Conservation (phyloP, 78 protist genomes). For the Dictyostelium discoideum region DNA sequence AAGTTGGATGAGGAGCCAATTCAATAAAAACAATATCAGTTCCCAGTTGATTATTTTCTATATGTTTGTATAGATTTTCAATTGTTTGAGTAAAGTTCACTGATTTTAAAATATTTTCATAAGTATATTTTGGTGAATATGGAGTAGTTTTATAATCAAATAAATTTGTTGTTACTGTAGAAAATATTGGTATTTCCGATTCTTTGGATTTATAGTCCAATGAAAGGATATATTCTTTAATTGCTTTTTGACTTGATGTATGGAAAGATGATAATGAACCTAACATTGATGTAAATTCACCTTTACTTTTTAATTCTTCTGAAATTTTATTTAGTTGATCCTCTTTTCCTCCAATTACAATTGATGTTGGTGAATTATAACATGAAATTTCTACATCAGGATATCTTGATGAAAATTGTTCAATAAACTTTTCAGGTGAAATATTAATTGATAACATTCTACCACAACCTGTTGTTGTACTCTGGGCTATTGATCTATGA, state of each 20-base stretch:
- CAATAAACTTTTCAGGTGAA: not conserved
- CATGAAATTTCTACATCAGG: conserved; percentile 31
- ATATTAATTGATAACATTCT: conserved; percentile 57
- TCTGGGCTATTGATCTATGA: conserved; percentile 9
- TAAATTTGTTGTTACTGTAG: not conserved
- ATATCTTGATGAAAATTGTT: not conserved
- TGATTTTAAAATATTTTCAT: conserved; percentile 7
- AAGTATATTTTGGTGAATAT: not conserved
- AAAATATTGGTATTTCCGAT: not conserved
- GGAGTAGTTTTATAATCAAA: not conserved
- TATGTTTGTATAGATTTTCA: not conserved
- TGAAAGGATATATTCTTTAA: not conserved
- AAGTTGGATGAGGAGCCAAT: conserved; percentile 25
- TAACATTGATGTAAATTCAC: not conserved
- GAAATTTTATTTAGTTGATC: not conserved
- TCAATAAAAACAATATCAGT: not conserved
- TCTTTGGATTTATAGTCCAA: not conserved
- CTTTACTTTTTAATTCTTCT: not conserved
- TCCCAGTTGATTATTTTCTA: not conserved
- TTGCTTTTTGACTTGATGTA: conserved; percentile 30
- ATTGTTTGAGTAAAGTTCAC: not conserved
- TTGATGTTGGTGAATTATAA: conserved; percentile 25
- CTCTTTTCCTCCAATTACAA: conserved; percentile 52
- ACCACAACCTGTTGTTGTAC: conserved; percentile 44
- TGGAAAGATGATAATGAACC: conserved; percentile 56